Base-by-base conservation (phyloP, 257 asterid genomes). In the Salvia splendens region DNA sequence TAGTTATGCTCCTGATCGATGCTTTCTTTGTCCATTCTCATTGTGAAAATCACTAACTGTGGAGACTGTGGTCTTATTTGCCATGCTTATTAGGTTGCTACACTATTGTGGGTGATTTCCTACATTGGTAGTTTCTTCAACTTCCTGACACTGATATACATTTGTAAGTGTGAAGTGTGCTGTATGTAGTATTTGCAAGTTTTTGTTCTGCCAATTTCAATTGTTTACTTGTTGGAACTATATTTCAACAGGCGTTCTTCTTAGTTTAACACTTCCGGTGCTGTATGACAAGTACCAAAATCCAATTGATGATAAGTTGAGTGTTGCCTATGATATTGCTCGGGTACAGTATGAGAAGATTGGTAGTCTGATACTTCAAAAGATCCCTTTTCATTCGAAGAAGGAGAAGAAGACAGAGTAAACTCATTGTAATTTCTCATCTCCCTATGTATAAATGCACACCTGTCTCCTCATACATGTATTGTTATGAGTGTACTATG, bases 331-430 rank as follows among this genome's bases (percentile, higher is more conserved):
- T 57, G 68, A 81, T 54, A 67, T 79, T 46, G 81, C 80, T 78
- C 79, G 64, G 60, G 72, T 73, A 68, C 94, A 85, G 69, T 85
- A 82, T 64, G 74, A 55, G 78, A 87, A 80, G 78, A 38, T 89
- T 62, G 86, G 83, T 70, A 73, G 61, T 12, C 68, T 71, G 63
- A 64, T 86, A 58, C 77, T 84, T 71, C 79, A 75, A 66, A 89
- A 81, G 87, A 76, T 87, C 64, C 81, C 88, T 12, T 57, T 53
- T 47, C 68, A 72, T 49, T 72, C 82, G 70, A 79, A 78, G 80
- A 92, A 89, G 86, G 79, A 82, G 68, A 89, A 87, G 86, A 91
- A 91, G 86, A 81, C 74, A 35, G 88, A 92, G 69, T 92, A 89
- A 86, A 65, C 41, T 45, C 79, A 51, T 35, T 68, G 85, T 81